Evolutionary conservation across 495 filamentous ascomycete species (phyloP), one percentile per base, ranked within the genome.

Genomic region (Trichocladium uniseriatum): DNA sequence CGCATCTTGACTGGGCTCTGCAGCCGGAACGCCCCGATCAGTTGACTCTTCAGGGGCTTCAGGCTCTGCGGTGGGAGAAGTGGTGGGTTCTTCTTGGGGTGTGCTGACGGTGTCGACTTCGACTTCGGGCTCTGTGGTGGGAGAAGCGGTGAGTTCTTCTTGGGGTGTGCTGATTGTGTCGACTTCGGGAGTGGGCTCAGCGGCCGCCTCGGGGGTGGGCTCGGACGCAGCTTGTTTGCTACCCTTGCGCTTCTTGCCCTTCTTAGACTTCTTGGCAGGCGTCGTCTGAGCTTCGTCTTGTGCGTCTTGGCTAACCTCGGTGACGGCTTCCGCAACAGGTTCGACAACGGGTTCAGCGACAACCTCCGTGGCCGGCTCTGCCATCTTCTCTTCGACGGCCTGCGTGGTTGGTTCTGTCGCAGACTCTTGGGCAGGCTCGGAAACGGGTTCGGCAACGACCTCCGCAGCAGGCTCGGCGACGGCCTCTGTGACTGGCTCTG

Each of bases 161-260:
- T 27, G 24, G 24, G 24, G 24, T 9, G 38, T 10, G 21, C 20
- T 28, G 21, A 41, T 11, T 21, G 24, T 27, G 3, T 27, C 24
- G 24, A 27, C 21, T 36, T 36, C 29, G 24, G 43, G 43, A n/a
- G 45, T 22, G 24, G 24, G 24, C 24, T 27, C 24, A 8, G 59
- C 49, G 19, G 38, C 43, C 56, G 51, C 39, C 39, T 66, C 29
- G 24, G 43, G 43, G n/a, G 45, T 22, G 24, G 24, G 24, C 24
- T 27, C 24, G 24, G 59, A 49, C 21, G 38, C 43, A 57, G 51
- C 39, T 40, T 66, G 52, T 35, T 52, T 45, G 27, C 31, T 53
- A 8, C 27, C 51, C 52, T 62, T 57, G 39, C 49, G 60, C 43
- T 59, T 61, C 38, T 56, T 56, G 29, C 51, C 49, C 49, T 61